Evolutionary conservation across 2,329 filamentous ascomycete species (phyloP).

Genomic region (Xylariaceae sp.): DNA sequence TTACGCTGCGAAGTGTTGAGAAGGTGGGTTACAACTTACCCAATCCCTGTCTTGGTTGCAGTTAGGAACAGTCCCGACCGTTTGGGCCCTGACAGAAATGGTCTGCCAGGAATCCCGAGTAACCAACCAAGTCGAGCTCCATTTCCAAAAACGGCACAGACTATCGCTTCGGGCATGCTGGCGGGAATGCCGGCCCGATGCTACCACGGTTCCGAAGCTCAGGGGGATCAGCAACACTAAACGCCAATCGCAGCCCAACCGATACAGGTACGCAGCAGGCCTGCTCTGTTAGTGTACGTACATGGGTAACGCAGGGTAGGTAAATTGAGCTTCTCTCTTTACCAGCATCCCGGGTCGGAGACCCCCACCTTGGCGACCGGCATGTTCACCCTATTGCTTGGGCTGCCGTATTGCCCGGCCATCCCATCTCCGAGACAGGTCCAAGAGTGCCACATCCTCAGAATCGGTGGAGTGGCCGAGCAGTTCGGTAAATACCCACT

Average conservation of each 20-base stretch:
- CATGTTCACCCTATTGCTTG: too few relatives aligned
- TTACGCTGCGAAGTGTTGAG: neutral
- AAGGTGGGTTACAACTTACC: neutral
- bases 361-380: neutral
- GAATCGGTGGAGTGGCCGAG: too few relatives aligned
- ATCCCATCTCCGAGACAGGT: too few relatives aligned
- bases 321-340: neutral
- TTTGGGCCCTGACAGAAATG: neutral
- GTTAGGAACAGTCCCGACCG: neutral
- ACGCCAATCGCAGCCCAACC: neutral
- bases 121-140: neutral
- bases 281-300: too few relatives aligned
- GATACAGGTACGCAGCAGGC: neutral
- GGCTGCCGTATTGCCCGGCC: too few relatives aligned
- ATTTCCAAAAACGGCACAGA: neutral
- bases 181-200: neutral
- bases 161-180: constrained; percentile 2
- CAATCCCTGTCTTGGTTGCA: neutral
- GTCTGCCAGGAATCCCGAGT: too few relatives aligned
- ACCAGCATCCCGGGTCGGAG: neutral
- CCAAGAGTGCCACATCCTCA: too few relatives aligned
- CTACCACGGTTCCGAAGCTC: neutral
- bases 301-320: too few relatives aligned
- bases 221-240: constrained; percentile 1
- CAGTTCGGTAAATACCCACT: too few relatives aligned